Evolutionary conservation across 192 early-diverging fungal species (phyloP), one percentile per base, ranked within the genome.

Genomic region (Geosiphon pyriformis): DNA sequence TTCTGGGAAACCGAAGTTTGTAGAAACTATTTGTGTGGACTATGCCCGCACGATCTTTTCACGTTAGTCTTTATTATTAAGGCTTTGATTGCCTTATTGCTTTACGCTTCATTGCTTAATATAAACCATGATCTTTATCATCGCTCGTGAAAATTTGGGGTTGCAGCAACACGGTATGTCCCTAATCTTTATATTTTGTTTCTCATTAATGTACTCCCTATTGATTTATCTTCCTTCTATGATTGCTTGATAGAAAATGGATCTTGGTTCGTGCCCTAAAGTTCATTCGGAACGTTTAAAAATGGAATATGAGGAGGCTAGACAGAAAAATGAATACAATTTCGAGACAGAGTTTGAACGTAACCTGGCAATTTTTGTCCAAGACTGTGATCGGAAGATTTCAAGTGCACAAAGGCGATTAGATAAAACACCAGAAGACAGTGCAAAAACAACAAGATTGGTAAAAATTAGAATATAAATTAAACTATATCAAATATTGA

Each of bases 321-420:
- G 47, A 27, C 20, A 51, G 27, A 23, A 23, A 53, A 66, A 66
- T 26, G 52, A 55, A 56, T 26, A 22, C 3, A 42, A 66, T 66
- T 78, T 59, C 51, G 78, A 81, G 15, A 56, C 67, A n/a, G 80
- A 82, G 35, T 81, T 74, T 72, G 67, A 68, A 61, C 74, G 73
- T 18, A 82, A 59, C 52, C 65, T 82, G 7, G 53, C 26, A 8
- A 69, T 70, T 20, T 82, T 82, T 63, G 74, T 82, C 12, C 55
- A 33, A 8, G 80, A 82, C 54, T 82, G 80, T 51, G 80, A 82
- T 62, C 70, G 79, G 42, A 82, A 82, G 56, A 73, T 82, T 2
- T 49, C 68, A 4, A 34, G 56, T 34, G 79, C 78, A 22, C 75
- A 81, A 65, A 70, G 75, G 53, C 59, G 79, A 27, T 56, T 82